Conservation (phyloP, 495 filamentous ascomycete genomes). For the Penicillium bovifimosum region DNA sequence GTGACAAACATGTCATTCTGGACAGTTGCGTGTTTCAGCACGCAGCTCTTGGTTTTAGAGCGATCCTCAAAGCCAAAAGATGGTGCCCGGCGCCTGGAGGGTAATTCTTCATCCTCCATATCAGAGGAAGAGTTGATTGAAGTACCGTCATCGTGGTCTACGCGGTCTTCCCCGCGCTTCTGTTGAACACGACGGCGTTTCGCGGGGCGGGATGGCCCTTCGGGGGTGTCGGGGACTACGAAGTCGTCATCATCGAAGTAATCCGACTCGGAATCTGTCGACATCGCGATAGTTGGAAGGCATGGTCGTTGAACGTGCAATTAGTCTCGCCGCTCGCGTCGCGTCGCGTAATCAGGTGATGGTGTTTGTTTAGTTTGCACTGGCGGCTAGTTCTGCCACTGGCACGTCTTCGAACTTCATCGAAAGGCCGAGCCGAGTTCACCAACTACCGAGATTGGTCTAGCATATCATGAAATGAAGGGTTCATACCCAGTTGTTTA, state of each 20-base stretch:
- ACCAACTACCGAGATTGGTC: too few species aligned
- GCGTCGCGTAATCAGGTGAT: constrained; percentile 18
- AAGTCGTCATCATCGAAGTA: constrained; percentile 33
- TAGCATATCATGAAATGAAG: too few species aligned
- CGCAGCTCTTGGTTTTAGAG: constrained; percentile 41
- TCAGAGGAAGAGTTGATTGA: constrained; percentile 22
- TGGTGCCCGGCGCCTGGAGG: constrained; percentile 11
- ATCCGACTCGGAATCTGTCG: constrained; percentile 20
- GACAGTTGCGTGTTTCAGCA: constrained; percentile 36
- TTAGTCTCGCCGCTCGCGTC: background rate
- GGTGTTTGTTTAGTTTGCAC: constrained; percentile 13
- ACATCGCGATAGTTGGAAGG: constrained; percentile 11
- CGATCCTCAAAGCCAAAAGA: constrained; percentile 17
- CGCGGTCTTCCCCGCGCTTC: constrained; percentile 1
- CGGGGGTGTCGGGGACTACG: constrained; percentile 21
- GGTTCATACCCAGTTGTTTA: too few species aligned
- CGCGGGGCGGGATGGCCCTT: constrained; percentile 21
- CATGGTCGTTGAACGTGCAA: background rate
- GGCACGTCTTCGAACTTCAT: background rate
- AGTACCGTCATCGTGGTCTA: constrained; percentile 12
- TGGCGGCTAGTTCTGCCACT: background rate
- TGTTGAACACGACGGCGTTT: constrained; percentile 36
- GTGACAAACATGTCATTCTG: constrained; percentile 51
- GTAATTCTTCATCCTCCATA: constrained; percentile 19
- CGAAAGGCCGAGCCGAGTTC: background rate